Evolutionary conservation across 768 basidiomycete genomes (phyloP).

Genomic region (Kwoniella botswanensis): DNA sequence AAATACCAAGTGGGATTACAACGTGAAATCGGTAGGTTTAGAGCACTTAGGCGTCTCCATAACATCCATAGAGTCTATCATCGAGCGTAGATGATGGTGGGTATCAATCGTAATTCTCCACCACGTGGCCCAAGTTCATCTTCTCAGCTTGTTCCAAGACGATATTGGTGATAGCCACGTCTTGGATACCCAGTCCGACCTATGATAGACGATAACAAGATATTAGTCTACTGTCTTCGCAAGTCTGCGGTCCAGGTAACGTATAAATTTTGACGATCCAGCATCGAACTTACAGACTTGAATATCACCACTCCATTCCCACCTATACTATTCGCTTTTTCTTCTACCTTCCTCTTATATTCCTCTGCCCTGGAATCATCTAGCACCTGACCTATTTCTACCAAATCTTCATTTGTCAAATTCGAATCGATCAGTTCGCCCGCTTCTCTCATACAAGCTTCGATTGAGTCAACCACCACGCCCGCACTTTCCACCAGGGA

Average conservation of each 20-base stretch:
- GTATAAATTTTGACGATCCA: neutral
- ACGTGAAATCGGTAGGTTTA: too few relatives aligned
- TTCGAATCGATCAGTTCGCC: conserved; percentile 75
- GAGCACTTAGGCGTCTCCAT: neutral
- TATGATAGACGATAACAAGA: conserved; percentile 4
- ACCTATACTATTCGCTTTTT: conserved; percentile 57
- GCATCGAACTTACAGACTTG: conserved; percentile 69
- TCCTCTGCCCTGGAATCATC: conserved; percentile 15
- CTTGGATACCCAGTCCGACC: conserved; percentile 79
- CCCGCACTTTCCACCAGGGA: conserved; percentile 66
- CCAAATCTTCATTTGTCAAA: conserved; percentile 59
- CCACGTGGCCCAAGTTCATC: conserved; percentile 63
- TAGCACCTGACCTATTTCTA: conserved; percentile 75
- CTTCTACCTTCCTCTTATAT: conserved; percentile 24
- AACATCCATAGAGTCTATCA: neutral
- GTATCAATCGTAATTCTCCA: conserved; percentile 19
- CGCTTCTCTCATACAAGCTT: conserved; percentile 75
- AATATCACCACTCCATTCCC: conserved; percentile 68
- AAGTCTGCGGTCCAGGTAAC: too few relatives aligned
- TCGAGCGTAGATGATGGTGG: neutral
- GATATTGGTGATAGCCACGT: conserved; percentile 76
- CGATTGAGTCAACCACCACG: conserved; percentile 72
- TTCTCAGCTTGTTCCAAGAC: conserved; percentile 69
- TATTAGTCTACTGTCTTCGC: too few relatives aligned
- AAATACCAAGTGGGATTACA: too few relatives aligned